Evolutionary conservation across 1,139 yeast genomes (phyloP), one percentile per base, ranked within the genome.

Genomic region (Debaryomyces sp.): DNA sequence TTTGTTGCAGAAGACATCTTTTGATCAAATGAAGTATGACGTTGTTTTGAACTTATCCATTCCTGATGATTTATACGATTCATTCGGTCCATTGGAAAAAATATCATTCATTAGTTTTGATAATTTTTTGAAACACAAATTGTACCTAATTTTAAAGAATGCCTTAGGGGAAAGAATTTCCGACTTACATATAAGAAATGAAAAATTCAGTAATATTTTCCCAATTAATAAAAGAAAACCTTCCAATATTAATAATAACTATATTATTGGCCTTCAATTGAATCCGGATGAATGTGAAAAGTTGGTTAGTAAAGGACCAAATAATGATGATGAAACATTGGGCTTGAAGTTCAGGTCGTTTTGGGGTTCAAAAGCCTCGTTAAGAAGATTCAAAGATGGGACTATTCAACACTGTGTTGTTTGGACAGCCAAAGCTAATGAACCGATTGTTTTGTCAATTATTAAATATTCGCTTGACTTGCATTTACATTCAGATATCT

Each of bases 301-400:
- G 63, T 67, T 89, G 41, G 89, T 94, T 2, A 89, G 96, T 1
- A 87, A 82, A 59, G 99, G 98, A 1, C 97, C 98, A 3, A 81
- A 80, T 48, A 81, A 82, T 44, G 82, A 81, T 44, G 82, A 78
- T 39, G 76, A 74, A 27, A 84, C 81, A 42, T 84, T 78, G 29
- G 84, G 86, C 6, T 64, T 73, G 7, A 76, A 78, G 48, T 94
- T 95, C 71, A 81, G 89, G 57, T 73, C 82, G 5, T 92, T 94
- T 63, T 95, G 99, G 99, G 98, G 98, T 3, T 64, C 80, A 12
- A 85, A 82, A 57, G 85, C 96, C 0, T 90, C 96, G 13, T 75
- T 94, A 51, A 83, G 99, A 72, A 81, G 96, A 63, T 95, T 92
- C 71, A 87, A 85, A 63, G 96, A 92, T 66, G 98, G 98, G 30